Conservation (phyloP, 108 stramenopile species). For the Chaetoceros muelleri region DNA sequence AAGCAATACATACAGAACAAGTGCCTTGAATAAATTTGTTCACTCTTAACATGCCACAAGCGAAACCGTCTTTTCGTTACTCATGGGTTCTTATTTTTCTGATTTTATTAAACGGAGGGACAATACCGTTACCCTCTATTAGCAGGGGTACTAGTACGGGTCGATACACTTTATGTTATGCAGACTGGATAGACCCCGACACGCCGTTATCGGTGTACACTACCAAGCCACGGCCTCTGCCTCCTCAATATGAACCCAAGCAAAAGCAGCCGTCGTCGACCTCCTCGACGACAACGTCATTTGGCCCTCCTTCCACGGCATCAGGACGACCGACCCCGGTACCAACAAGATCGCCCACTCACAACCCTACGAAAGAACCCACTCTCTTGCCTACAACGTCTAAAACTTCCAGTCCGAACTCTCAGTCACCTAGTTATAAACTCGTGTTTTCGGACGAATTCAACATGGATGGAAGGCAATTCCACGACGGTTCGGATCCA, state of each 20-base stretch:
- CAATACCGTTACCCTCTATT: too few species aligned
- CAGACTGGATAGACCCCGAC: conserved; percentile 91
- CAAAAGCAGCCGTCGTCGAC: not conserved
- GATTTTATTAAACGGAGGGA: too few species aligned
- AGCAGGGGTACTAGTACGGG: too few species aligned
- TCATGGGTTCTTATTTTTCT: too few species aligned
- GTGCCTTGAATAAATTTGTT: too few species aligned
- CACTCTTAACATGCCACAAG: too few species aligned
- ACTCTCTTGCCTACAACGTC: conserved; percentile 26
- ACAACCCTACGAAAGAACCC: conserved; percentile 18
- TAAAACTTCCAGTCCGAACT: conserved; percentile 25
- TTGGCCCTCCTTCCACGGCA: conserved; percentile 5
- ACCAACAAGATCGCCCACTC: conserved; percentile 17
- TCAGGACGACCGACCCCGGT: conserved; percentile 13
- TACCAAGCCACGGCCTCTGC: not conserved
- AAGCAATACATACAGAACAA: too few species aligned
- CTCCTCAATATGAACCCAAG: conserved; percentile 1
- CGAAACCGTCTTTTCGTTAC: too few species aligned
- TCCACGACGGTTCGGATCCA: conserved; percentile 90
- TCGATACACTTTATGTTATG: too few species aligned
- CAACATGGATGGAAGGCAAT: conserved; percentile 63
- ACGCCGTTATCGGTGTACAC: conserved; percentile 56
- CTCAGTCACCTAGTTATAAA: conserved; percentile 32
- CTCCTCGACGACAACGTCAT: not conserved
- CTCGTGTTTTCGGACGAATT: conserved; percentile 94